Conservation (phyloP, 2,329 filamentous ascomycete species). For the Dactylellina haptotyla region DNA sequence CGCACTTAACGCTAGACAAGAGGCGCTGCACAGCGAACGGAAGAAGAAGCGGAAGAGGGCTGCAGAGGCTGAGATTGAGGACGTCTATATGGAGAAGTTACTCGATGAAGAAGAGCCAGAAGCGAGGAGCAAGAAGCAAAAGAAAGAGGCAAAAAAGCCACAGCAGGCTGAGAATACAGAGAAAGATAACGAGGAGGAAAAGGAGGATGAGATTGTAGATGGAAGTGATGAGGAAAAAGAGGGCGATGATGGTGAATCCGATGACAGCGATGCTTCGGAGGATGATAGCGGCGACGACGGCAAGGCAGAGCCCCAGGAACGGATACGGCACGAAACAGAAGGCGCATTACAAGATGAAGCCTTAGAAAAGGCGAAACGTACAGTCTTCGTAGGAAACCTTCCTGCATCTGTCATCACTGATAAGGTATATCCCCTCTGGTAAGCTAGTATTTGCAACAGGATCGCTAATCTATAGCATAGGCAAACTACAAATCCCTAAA, state of each 20-base stretch:
- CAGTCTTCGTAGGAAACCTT: constrained; percentile 92
- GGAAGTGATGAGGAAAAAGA: constrained; percentile 58
- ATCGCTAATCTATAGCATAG: constrained; percentile 67
- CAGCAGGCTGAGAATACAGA: constrained; percentile 65
- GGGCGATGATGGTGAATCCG: constrained; percentile 58
- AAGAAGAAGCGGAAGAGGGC: constrained; percentile 56
- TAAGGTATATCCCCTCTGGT: constrained; percentile 77
- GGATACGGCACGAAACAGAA: constrained; percentile 66
- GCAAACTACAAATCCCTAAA: constrained; percentile 65
- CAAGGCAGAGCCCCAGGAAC: constrained; percentile 51
- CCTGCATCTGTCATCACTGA: constrained; percentile 83
- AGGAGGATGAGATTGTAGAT: constrained; percentile 65
- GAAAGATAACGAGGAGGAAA: constrained; percentile 66
- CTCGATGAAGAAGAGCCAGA: constrained; percentile 64
- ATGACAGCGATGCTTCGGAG: constrained; percentile 59
- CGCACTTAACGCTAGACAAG: constrained; percentile 37
- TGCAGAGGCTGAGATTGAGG: constrained; percentile 31
- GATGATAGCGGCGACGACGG: constrained; percentile 57
- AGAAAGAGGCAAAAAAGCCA: constrained; percentile 59
- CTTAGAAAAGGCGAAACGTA: constrained; percentile 85
- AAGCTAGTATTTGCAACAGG: too few species aligned
- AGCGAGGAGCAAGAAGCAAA: constrained; percentile 60
- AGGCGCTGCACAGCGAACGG: constrained; percentile 56
- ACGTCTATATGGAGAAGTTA: constrained; percentile 61
- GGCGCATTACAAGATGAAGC: constrained; percentile 66